These are phyloP conservation scores for Pezicula neosporulosa DNA, from an alignment of 2,329 filamentous ascomycete genomes.

Conservation along the genomic window DNA sequence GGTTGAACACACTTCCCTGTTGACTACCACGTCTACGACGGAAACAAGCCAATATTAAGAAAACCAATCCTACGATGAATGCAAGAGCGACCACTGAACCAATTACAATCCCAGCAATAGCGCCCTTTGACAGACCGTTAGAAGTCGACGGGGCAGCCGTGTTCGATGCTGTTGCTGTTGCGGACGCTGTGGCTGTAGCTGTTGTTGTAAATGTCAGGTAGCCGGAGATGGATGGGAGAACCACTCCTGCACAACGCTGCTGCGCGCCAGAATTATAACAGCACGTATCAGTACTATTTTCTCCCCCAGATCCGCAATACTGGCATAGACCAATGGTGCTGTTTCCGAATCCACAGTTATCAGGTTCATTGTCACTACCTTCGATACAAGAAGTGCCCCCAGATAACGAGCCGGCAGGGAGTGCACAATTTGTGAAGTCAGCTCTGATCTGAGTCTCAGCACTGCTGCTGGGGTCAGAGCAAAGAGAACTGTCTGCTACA, in stretches of 20 bases:
- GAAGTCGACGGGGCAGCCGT: slow-evolving; percentile 2
- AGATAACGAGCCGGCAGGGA: slow-evolving; percentile 76
- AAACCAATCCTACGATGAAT: slow-evolving; percentile 65
- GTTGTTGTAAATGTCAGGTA: slow-evolving; percentile 61
- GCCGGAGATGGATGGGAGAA: slow-evolving; percentile 70
- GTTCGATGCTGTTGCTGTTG: neutral
- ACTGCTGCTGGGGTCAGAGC: slow-evolving; percentile 60
- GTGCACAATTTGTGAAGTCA: slow-evolving; percentile 86
- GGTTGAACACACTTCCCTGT: slow-evolving; percentile 78
- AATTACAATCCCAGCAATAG: slow-evolving; percentile 87
- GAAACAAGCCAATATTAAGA: slow-evolving; percentile 47
- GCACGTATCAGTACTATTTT: slow-evolving; percentile 93
- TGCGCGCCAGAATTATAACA: slow-evolving; percentile 81
- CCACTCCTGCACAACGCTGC: slow-evolving; percentile 69
- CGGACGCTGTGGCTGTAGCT: slow-evolving; percentile 27
- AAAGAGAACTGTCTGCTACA: slow-evolving; percentile 69
- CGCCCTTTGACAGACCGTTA: slow-evolving; percentile 69
- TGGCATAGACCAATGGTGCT: slow-evolving; percentile 75
- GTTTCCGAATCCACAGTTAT: slow-evolving; percentile 80
- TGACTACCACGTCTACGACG: slow-evolving; percentile 57
- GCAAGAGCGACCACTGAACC: slow-evolving; percentile 71
- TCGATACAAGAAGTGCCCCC: slow-evolving; percentile 62
- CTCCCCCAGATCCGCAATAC: slow-evolving; percentile 79
- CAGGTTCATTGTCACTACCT: slow-evolving; percentile 74
- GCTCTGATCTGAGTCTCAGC: slow-evolving; percentile 78